A percentile compares a stretch with the other conserved stretches of the same genome.
Conservation (phyloP, 148 eudicot genomes). For the Silene uniflora region DNA sequence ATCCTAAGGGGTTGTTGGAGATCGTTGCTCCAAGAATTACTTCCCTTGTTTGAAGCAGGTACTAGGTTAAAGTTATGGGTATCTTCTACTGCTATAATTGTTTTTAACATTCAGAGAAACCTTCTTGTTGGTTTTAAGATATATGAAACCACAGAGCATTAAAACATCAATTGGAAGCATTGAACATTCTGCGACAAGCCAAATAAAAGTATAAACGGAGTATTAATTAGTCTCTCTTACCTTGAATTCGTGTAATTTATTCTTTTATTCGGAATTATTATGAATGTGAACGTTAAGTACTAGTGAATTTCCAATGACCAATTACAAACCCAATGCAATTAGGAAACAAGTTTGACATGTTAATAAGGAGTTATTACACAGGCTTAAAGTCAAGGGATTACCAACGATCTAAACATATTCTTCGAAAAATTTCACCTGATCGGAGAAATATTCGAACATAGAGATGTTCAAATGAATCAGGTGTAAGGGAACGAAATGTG, state of each 20-base stretch:
- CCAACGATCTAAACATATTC: too few relatives aligned
- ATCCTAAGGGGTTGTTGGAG: slow-evolving; percentile 87
- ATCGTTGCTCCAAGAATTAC: slow-evolving; percentile 77
- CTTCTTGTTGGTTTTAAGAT: not conserved
- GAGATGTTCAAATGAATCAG: too few relatives aligned
- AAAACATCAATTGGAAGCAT: not conserved
- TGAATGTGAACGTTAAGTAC: not conserved
- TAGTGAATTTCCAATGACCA: not conserved
- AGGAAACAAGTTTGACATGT: not conserved
- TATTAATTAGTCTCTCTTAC: too few relatives aligned
- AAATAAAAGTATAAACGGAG: too few relatives aligned
- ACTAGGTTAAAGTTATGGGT: not conserved
- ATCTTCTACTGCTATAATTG: not conserved
- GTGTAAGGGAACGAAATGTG: too few relatives aligned
- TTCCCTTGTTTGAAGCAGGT: slow-evolving; percentile 27
- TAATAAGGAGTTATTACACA: too few relatives aligned
- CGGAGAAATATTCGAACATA: too few relatives aligned
- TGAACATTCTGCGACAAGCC: not conserved
- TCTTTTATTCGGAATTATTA: not conserved
- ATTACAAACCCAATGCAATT: not conserved
- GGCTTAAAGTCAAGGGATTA: too few relatives aligned
- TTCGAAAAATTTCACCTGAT: too few relatives aligned
- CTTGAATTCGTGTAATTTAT: not conserved
- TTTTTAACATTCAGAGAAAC: not conserved
- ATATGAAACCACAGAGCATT: not conserved